phyloP scores from a whole-genome alignment of 805 yeast species.

The Lipomyces starkeyi region DNA sequence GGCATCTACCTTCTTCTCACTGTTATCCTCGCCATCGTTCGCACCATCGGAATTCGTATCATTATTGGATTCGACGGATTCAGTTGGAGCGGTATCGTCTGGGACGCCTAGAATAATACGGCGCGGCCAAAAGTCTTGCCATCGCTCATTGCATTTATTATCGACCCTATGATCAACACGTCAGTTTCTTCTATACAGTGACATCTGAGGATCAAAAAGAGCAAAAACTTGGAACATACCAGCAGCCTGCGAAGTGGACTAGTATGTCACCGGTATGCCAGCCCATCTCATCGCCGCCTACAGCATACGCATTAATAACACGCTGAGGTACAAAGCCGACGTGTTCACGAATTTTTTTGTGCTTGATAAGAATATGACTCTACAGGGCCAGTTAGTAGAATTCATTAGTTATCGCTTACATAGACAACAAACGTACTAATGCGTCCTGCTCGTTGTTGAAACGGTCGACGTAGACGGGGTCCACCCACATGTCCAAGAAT shows the following conservation, averaged over 20 bases:
- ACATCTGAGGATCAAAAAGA: neutral
- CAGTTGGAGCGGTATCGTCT: neutral
- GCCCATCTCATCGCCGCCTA: slow-evolving; percentile 33
- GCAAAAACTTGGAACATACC: slow-evolving; percentile 12
- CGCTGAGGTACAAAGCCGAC: slow-evolving; percentile 37
- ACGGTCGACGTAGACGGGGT: slow-evolving; percentile 82
- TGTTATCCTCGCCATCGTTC: neutral
- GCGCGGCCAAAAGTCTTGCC: slow-evolving; percentile 32
- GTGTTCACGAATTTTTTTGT: slow-evolving; percentile 33
- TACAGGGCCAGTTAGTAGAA: neutral
- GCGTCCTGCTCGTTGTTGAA: slow-evolving; percentile 75
- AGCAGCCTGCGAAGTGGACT: slow-evolving; percentile 40
- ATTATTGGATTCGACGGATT: neutral
- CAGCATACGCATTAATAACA: slow-evolving; percentile 34
- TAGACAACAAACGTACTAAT: slow-evolving; percentile 47
- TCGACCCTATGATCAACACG: slow-evolving; percentile 13
- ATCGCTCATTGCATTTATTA: slow-evolving; percentile 25
- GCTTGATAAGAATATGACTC: slow-evolving; percentile 55
- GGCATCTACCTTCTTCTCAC: neutral
- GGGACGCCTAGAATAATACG: slow-evolving; percentile 10
- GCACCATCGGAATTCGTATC: neutral
- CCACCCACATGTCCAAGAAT: slow-evolving; percentile 85
- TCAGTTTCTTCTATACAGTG: neutral
- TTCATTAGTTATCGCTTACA: neutral
- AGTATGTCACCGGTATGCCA: slow-evolving; percentile 36